phyloP scores from a whole-genome alignment of 2,329 filamentous ascomycete species.

The Fusarium globosum region DNA sequence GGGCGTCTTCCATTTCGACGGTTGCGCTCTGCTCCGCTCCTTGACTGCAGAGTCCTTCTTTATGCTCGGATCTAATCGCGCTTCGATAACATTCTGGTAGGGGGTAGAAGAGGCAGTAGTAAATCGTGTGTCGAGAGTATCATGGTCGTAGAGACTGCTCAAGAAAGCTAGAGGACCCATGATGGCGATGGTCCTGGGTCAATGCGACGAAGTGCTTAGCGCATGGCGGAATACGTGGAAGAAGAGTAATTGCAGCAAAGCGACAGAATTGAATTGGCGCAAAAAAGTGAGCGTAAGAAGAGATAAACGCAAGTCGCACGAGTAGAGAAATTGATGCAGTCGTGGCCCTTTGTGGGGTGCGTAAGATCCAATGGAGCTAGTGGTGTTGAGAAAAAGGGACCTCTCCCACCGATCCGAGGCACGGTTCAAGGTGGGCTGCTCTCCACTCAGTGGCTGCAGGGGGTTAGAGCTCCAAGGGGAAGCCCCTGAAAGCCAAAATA shows the following conservation, averaged over 20 bases:
- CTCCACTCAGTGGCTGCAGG: constrained; percentile 23
- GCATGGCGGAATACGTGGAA: constrained; percentile 31
- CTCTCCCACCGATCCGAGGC: constrained; percentile 31
- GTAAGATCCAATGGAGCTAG: constrained; percentile 6
- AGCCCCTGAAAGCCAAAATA: constrained; percentile 40
- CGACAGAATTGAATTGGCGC: background rate
- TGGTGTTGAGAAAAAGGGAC: constrained; percentile 43
- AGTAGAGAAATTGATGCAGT: constrained; percentile 32
- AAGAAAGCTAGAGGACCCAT: constrained; percentile 60
- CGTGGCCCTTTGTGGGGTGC: constrained; percentile 43
- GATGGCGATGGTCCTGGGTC: constrained; percentile 38
- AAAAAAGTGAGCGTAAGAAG: constrained; percentile 12
- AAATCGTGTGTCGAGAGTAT: constrained; percentile 72
- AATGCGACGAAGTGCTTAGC: constrained; percentile 30
- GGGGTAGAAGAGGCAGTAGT: constrained; percentile 76
- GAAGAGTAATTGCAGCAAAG: background rate
- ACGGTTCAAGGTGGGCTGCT: constrained; percentile 22
- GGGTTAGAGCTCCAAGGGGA: constrained; percentile 18
- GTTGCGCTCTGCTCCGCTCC: constrained; percentile 59
- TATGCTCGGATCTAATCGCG: constrained; percentile 56
- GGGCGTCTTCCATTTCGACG: constrained; percentile 83
- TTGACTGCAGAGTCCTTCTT: constrained; percentile 49
- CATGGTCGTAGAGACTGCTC: constrained; percentile 69
- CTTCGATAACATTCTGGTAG: constrained; percentile 67
- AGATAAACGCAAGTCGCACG: background rate